Base-by-base conservation (phyloP, 2,329 filamentous ascomycete species). In the Apiospora sp. region DNA sequence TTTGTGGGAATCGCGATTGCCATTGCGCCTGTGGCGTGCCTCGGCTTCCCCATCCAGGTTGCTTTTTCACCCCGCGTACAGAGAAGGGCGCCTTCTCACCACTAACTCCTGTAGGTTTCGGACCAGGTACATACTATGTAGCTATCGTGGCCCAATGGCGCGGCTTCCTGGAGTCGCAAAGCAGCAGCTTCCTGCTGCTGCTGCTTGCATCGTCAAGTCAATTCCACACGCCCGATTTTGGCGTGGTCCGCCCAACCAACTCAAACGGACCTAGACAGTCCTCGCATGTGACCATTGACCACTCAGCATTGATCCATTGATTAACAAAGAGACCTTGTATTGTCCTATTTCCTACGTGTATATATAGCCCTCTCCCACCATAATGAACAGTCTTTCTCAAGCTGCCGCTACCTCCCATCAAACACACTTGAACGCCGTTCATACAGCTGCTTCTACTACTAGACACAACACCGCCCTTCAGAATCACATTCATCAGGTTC, bases 11-110 rank as follows among this genome's bases (percentile, higher is more conserved):
- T 64, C 58, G 58, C 4, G 34, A 64, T 37, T 41, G 34, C 19
- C 22, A 34, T 34, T 24, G 41, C 30, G 58, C 34, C 58, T 37
- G 34, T 24, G 58, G 58, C 58, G 30, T 64, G 19, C 58, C 58
- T 64, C 58, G 58, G 58, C 34, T 64, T n/a, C 58, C 58, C 58
- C 58, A 41, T 64, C 58, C 58, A 64, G 30, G 58, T 64, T 64
- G 58, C 58, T 64, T 64, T 41, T 64, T n/a, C 34, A 19, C 58
- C 19, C 58, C 34, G 30, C 34, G 34, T 41, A 16, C 54, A 64
- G 58, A 6, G 34, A 22, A 12, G 41, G 34, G 10, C 34, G 58
- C 34, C 22, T 64, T 64, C 58, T 64, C 34, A 24, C 58, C 22
- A 64, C 58, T 64, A 64, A 22, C 19, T 22, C 30, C 22, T 64